phyloP scores from a whole-genome alignment of 768 basidiomycete species.

The Mycena alexandri region DNA sequence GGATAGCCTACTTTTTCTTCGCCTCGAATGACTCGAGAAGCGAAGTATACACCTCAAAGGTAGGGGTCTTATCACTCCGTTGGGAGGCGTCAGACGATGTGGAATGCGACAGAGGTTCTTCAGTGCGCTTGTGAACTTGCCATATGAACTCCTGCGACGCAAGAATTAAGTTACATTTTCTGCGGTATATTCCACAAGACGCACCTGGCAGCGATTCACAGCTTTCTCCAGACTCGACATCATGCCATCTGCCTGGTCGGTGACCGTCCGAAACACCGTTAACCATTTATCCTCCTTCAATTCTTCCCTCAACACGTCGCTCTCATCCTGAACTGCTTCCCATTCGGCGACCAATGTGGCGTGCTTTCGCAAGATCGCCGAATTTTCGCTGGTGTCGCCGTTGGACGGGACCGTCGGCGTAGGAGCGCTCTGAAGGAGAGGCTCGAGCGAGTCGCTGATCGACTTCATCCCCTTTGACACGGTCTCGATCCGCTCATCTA shows the following conservation, averaged over 20 bases:
- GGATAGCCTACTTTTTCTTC: slow-evolving; percentile 81
- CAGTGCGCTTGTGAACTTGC: slow-evolving; percentile 76
- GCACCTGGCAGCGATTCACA: slow-evolving; percentile 88
- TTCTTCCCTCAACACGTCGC: slow-evolving; percentile 87
- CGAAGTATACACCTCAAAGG: slow-evolving; percentile 72
- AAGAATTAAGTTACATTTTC: slow-evolving; percentile 28
- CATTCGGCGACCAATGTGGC: slow-evolving; percentile 80
- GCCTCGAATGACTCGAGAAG: slow-evolving; percentile 85
- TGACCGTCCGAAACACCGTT: slow-evolving; percentile 92
- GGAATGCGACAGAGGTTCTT: slow-evolving; percentile 59
- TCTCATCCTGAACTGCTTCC: slow-evolving; percentile 84
- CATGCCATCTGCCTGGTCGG: slow-evolving; percentile 97
- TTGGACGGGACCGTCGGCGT: slow-evolving; percentile 61
- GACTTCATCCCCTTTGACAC: slow-evolving; percentile 80
- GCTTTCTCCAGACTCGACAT: slow-evolving; percentile 97
- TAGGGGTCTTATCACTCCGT: slow-evolving; percentile 65
- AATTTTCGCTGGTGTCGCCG: slow-evolving; percentile 55
- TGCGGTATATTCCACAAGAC: slow-evolving; percentile 40
- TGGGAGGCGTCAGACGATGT: slow-evolving; percentile 61
- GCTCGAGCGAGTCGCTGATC: slow-evolving; percentile 74
- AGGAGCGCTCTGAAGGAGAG: slow-evolving; percentile 62
- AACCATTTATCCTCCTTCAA: slow-evolving; percentile 98
- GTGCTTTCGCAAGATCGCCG: slow-evolving; percentile 78
- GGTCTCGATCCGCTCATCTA: slow-evolving; percentile 83
- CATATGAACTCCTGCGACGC: slow-evolving; percentile 81